Percentiles rank a stretch among this genome's conserved stretches.
Conservation (phyloP, 2,329 filamentous ascomycete genomes). For the Stemphylium beticola region DNA sequence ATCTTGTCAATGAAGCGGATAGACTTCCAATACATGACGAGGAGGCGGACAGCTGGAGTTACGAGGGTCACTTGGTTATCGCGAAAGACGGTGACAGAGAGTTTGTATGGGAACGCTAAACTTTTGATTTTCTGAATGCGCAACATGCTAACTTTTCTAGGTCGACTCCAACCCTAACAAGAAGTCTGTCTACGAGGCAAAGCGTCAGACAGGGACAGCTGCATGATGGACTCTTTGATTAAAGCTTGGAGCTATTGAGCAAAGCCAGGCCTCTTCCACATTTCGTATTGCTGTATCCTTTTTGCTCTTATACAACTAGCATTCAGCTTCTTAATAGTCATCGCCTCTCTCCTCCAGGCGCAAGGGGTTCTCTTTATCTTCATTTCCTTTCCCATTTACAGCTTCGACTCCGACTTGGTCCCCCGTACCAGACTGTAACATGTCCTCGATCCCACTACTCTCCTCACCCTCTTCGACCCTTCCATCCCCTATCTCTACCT, state of each 20-base stretch:
- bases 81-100: constrained; percentile 13
- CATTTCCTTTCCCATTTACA: too few species aligned
- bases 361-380: too few species aligned
- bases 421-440: too few species aligned
- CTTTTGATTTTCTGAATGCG: neutral
- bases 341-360: too few species aligned
- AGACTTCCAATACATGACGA: constrained; percentile 3
- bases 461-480: neutral
- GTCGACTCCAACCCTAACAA: constrained; percentile 4
- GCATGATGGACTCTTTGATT: too few species aligned
- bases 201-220: neutral
- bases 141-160: constrained; percentile 2
- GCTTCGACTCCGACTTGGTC: too few species aligned
- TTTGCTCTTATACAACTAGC: too few species aligned
- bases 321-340: too few species aligned
- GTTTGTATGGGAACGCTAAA: constrained; percentile 16
- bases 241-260: too few species aligned
- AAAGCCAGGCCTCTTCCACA: neutral
- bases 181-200: constrained; percentile 8
- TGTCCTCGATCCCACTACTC: too few species aligned
- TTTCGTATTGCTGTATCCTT: too few species aligned
- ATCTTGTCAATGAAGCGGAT: constrained; percentile 22
- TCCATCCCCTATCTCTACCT: neutral
- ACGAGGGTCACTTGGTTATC: constrained; percentile 16
- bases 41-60: constrained; percentile 13